Evolutionary conservation across 345 rosid genomes (phyloP), one percentile per base, ranked within the genome.

Genomic region (Psidium friedrichsthalianum): DNA sequence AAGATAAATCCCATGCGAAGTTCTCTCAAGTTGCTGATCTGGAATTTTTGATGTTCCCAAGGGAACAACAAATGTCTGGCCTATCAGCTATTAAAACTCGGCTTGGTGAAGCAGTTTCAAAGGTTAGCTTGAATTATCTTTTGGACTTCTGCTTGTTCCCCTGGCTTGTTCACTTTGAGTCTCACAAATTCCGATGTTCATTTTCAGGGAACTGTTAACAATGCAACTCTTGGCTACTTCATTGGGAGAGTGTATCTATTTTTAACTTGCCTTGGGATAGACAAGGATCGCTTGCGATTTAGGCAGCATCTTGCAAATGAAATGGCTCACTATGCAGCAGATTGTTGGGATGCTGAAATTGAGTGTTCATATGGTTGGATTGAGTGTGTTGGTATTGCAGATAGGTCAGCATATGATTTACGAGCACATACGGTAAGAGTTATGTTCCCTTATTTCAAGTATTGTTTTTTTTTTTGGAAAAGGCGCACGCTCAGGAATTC

Each of bases 281-380:
- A 95, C 89, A 92, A 90, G 89, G 92, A 88, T 2, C 93, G 98
- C 10, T 85, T 97, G 83, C 95, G 98, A 47, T 97, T 97, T 91
- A 90, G 99, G 76, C 99, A 97, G 88, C 99, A 97, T 90, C 95
- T 97, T 80, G 96, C 99, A 78, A 97, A 95, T 85, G 99, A 97
- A 91, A 97, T 97, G 99, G 99, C 99, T 24, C 99, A 95, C 89
- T 97, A 97, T 87, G 99, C 99, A 11, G 98, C 98, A 49, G 99
- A 96, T 84, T 97, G 99, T 88, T 97, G 99, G 99, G 99, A 97
- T 91, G 99, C 99, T 55, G 99, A 97, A 91, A 97, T 97, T 56
- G 99, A 97, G 88, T 87, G 94, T 84, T 93, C 98, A 0, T 96
- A 97, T 88, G 98, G 99, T 44, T 97, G 99, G 99, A 92, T 96